Base-by-base conservation (phyloP, 805 yeast genomes). In the Metschnikowia amazonensis region DNA sequence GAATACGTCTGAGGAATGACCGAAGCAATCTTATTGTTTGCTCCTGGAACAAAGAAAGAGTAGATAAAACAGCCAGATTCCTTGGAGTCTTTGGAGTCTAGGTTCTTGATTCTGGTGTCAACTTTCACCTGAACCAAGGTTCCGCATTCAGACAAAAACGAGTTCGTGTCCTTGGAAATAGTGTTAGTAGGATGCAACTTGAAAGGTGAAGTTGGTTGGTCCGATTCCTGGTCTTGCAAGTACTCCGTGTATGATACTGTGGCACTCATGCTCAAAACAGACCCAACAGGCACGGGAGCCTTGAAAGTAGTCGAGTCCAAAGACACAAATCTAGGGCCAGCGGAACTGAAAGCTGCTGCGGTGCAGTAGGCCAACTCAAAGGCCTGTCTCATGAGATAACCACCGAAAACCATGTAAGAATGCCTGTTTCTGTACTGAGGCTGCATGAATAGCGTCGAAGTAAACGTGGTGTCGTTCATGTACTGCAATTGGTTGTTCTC, bases 341-440 rank as follows among this genome's bases (percentile, higher is more conserved):
- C 82, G 53, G 81, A 82, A 2, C 96, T 74, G 59, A 90, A 89
- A 1, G 95, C 86, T 5, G 96, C 96, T 6, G 96, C 89, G 14
- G 92, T 81, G 66, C 96, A 89, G 62, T 89, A 90, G 1, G 96
- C 97, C 58, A 90, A 77, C 64, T 90, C 98, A 63, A 90, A 90
- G 2, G 96, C 81, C 67, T 89, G 96, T 65, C 97, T 81, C 73
- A 90, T 77, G 59, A 90, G 70, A 60, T 90, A 90, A 24, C 98
- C 98, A 57, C 98, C 98, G 65, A 90, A 90, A 37, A 90, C 87
- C 88, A 89, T 89, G 67, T 85, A 88, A 3, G 95, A 86, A 63
- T 90, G 96, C 63, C 96, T 80, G 71, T 90, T 90, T 67, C 97
- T 80, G 69, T 89, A 90, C 69, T 90, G 97, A 1, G 97, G 97